phyloP scores from a whole-genome alignment of 257 asterid species.

The Scutellaria galericulata region DNA sequence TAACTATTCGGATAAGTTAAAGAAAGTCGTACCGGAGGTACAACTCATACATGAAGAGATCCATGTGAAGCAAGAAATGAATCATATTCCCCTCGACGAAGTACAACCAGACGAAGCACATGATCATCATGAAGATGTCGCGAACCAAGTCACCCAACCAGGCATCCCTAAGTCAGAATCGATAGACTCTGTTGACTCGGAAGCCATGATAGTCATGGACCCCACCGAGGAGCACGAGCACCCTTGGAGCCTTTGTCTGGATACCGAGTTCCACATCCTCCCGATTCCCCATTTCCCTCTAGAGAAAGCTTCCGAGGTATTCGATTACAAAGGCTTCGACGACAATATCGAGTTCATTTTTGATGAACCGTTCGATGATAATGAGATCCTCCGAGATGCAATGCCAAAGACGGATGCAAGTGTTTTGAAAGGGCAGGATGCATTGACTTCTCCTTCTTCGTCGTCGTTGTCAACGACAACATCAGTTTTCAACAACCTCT shows the following conservation, averaged over 20 bases:
- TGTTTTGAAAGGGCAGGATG: conserved; percentile 40
- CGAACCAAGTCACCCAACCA: conserved; percentile 28
- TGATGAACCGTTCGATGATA: conserved; percentile 41
- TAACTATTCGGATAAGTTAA: conserved; percentile 56
- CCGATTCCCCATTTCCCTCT: conserved; percentile 52
- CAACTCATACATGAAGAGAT: conserved; percentile 37
- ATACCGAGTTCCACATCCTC: conserved; percentile 46
- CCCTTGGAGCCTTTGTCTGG: conserved; percentile 76
- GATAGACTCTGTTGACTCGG: conserved; percentile 32
- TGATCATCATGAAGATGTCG: conserved; percentile 38
- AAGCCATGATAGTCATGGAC: conserved; percentile 44
- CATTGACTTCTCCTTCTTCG: conserved; percentile 41
- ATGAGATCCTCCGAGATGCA: conserved; percentile 43
- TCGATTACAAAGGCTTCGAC: conserved; percentile 58
- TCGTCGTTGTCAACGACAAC: conserved; percentile 47
- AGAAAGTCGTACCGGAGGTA: conserved; percentile 34
- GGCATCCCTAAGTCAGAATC: conserved; percentile 38
- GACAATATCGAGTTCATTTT: conserved; percentile 64
- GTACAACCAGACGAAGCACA: conserved; percentile 13
- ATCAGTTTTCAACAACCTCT: conserved; percentile 47
- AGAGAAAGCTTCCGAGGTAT: conserved; percentile 50
- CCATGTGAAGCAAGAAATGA: conserved; percentile 38
- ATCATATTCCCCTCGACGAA: not conserved
- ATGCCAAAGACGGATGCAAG: conserved; percentile 32
- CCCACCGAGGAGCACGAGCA: conserved; percentile 52